Conservation (phyloP, 192 early-diverging fungal genomes). For the Podila horticola region DNA sequence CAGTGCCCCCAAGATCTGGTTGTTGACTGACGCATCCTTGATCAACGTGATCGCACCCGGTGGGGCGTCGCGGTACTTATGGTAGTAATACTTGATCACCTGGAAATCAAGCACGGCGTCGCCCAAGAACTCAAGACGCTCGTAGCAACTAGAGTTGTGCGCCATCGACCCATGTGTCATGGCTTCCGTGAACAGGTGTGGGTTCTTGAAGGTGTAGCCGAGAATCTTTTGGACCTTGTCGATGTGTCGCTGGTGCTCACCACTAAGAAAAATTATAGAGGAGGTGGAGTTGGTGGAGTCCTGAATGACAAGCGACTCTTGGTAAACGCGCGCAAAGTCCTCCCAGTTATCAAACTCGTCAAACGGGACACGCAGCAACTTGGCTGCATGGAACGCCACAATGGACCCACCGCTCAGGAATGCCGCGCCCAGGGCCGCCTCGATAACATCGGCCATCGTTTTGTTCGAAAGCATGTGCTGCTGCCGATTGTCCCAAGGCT, state of each 20-base stretch:
- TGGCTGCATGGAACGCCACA: slow-evolving; percentile 63
- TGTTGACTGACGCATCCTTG: slow-evolving; percentile 89
- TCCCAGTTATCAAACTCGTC: slow-evolving; percentile 62
- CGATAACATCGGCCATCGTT: slow-evolving; percentile 86
- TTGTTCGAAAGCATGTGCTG: slow-evolving; percentile 80
- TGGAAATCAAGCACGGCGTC: slow-evolving; percentile 86
- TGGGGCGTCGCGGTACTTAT: slow-evolving; percentile 68
- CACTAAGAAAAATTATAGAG: too few species aligned
- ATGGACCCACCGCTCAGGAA: slow-evolving; percentile 67
- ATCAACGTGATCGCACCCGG: slow-evolving; percentile 88
- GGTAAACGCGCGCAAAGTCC: slow-evolving; percentile 54
- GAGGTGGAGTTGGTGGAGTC: too few species aligned
- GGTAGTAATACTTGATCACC: slow-evolving; percentile 77
- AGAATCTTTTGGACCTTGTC: slow-evolving; percentile 50
- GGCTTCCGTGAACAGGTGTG: slow-evolving; percentile 75
- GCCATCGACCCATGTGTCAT: slow-evolving; percentile 85
- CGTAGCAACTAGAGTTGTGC: slow-evolving; percentile 72
- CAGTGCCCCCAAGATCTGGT: slow-evolving; percentile 81
- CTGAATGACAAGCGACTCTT: background rate
- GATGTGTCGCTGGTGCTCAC: background rate
- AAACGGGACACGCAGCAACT: slow-evolving; percentile 66
- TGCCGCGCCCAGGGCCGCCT: slow-evolving; percentile 84
- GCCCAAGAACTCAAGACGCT: slow-evolving; percentile 92
- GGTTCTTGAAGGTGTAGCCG: slow-evolving; percentile 78
- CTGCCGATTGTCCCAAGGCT: slow-evolving; percentile 25